These are phyloP conservation scores for Incumbomyces lentus DNA, from an alignment of 2,329 filamentous ascomycete species.

Conservation along the genomic window DNA sequence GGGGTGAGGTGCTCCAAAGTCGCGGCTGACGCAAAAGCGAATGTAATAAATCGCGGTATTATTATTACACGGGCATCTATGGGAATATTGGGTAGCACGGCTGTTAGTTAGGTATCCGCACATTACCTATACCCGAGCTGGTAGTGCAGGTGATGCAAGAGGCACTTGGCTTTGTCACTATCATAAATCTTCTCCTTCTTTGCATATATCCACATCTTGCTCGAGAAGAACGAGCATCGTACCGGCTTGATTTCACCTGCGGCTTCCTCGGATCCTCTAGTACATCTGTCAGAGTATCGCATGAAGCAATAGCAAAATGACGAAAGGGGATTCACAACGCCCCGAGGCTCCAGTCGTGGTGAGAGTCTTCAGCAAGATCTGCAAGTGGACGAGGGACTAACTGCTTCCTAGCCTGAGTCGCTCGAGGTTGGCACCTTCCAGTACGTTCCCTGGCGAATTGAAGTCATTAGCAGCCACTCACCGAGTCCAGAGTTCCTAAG, in stretches of 20 bases:
- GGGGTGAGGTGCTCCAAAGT: neutral
- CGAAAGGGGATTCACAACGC: conserved; percentile 27
- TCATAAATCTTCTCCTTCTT: too few relatives aligned
- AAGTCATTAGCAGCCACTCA: conserved; percentile 1
- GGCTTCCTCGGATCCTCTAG: neutral
- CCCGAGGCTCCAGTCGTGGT: conserved; percentile 31
- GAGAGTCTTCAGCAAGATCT: conserved; percentile 15
- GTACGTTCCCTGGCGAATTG: conserved; percentile 11
- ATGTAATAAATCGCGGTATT: neutral
- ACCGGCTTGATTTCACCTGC: neutral
- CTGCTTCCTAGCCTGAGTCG: conserved; percentile 27
- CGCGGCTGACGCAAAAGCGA: conserved; percentile 1
- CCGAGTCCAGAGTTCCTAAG: conserved; percentile 38
- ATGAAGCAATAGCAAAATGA: conserved; percentile 22
- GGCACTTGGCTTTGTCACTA: too few relatives aligned
- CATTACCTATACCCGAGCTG: too few relatives aligned
- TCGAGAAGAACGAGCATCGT: too few relatives aligned
- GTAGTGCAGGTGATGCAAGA: too few relatives aligned
- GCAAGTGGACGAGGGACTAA: neutral
- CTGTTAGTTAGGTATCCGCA: too few relatives aligned
- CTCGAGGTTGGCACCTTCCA: conserved; percentile 42
- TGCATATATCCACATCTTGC: too few relatives aligned
- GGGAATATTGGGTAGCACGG: too few relatives aligned
- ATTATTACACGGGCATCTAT: too few relatives aligned
- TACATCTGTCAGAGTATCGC: neutral